Evolutionary conservation across 345 rosid genomes (phyloP).

Genomic region (Trapa bicornis): DNA sequence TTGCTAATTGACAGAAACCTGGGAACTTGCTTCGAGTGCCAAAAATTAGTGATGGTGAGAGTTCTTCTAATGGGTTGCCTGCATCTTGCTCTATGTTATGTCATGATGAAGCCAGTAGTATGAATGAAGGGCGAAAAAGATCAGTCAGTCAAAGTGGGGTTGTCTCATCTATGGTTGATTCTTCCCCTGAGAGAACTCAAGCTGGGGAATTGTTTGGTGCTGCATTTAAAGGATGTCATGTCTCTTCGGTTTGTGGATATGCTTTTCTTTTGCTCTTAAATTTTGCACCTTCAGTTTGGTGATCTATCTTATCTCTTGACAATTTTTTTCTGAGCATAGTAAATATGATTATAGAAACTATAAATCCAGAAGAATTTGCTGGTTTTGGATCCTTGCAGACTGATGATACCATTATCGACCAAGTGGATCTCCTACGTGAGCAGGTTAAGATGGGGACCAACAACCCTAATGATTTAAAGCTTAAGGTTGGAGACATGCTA

Average conservation of each 20-base stretch:
- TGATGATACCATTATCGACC: constrained; percentile 47
- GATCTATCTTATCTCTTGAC: not conserved
- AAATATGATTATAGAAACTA: not conserved
- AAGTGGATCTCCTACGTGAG: constrained; percentile 68
- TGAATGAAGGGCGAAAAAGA: constrained; percentile 38
- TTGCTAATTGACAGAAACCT: constrained; percentile 46
- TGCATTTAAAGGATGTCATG: constrained; percentile 33
- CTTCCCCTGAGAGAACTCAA: constrained; percentile 56
- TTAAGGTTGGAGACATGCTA: constrained; percentile 21
- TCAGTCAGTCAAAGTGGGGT: constrained; percentile 43
- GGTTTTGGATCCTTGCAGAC: constrained; percentile 21
- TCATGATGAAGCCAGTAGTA: constrained; percentile 25
- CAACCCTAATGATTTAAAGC: constrained; percentile 35
- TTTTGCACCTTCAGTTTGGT: not conserved
- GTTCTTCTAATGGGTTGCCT: constrained; percentile 50
- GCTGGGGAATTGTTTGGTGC: constrained; percentile 65
- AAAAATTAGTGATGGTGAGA: constrained; percentile 39
- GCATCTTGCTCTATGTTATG: constrained; percentile 52
- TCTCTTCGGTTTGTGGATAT: constrained; percentile 42
- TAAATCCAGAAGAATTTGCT: constrained; percentile 12
- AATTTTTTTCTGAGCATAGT: not conserved
- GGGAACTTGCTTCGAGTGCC: constrained; percentile 44
- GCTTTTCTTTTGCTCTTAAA: constrained; percentile 6
- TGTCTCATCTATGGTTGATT: constrained; percentile 25
- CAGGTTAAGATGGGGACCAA: constrained; percentile 47